Evolutionary conservation across 2,329 filamentous ascomycete genomes (phyloP).

Genomic region (Colletotrichum shisoi): DNA sequence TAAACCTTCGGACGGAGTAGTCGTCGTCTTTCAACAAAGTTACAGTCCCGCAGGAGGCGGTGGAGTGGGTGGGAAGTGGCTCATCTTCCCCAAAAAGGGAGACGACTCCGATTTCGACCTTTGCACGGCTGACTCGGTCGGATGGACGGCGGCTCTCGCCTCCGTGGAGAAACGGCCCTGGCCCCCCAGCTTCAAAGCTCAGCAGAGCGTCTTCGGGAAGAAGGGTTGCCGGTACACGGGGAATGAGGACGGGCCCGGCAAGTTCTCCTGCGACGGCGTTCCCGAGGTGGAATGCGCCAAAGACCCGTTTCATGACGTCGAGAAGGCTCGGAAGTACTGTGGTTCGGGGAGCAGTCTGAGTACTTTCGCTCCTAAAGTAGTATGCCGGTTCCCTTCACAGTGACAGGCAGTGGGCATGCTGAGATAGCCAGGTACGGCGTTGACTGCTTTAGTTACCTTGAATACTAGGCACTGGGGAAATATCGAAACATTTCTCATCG

Average conservation of each 20-base stretch:
- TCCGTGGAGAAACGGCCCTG: background rate
- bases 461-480: too few species aligned
- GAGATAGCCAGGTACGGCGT: too few species aligned
- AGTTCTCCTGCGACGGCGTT: background rate
- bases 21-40: background rate
- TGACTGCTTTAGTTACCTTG: too few species aligned
- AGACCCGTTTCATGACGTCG: background rate
- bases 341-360: too few species aligned
- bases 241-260: background rate
- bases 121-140: background rate
- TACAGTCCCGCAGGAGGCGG: background rate
- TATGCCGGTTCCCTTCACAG: too few species aligned
- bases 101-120: background rate
- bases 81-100: background rate
- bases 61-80: background rate
- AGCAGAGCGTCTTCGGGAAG: background rate
- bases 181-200: background rate
- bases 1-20: background rate
- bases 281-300: background rate
- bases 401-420: too few species aligned
- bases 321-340: background rate
- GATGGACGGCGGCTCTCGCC: background rate
- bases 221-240: background rate
- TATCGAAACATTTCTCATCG: too few species aligned
- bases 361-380: too few species aligned